Base-by-base conservation (phyloP, 2,329 filamentous ascomycete species). In the Aspergillus unguis region DNA sequence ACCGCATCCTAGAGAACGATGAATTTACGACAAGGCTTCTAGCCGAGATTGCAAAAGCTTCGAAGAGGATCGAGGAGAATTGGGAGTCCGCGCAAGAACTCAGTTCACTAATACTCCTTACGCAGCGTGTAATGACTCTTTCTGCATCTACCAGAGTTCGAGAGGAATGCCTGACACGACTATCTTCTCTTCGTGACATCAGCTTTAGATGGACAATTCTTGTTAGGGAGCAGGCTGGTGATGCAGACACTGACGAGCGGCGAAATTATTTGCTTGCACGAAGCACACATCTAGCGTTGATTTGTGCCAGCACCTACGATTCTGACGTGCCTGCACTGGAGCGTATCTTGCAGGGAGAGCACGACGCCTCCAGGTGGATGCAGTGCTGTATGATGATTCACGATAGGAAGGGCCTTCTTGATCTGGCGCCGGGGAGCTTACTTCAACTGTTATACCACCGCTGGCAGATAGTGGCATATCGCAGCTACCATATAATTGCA, bases 71-170 rank as follows among this genome's bases (percentile, higher is more conserved):
- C 6, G 64, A 76, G 52, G 68, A 71, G n/a, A 83, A 81, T 48
- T 83, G 80, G 80, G 71, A 81, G 52, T 76, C 75, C 1, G 71
- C 69, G 10, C 56, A 69, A 31, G 72, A 75, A 0, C 58, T 80
- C 3, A 63, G 70, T 4, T 65, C 61, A 0, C 73, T 80, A 8
- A 63, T 76, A 0, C 58, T 65, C 2, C 57, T 84, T 2, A 59
- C 71, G 2, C 61, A 69, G n/a, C 68, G 78, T 8, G 31, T 81
- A 0, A 58, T 81, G 3, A 75, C 75, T 0, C 50, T 82, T 1
- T 66, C 71, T 0, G 10, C 43, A 2, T 59, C 58, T 0, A 10
- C 40, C 1, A 47, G 29, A 0, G 57, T 75, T 8, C 60, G 57
- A 2, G 11, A 54, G 10, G 2, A 23, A 32, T 56, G 70, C 32